A percentile compares a stretch with the other conserved stretches of the same genome.
Conservation (phyloP, 148 eudicot genomes). For the Camellia lanceoleosa region DNA sequence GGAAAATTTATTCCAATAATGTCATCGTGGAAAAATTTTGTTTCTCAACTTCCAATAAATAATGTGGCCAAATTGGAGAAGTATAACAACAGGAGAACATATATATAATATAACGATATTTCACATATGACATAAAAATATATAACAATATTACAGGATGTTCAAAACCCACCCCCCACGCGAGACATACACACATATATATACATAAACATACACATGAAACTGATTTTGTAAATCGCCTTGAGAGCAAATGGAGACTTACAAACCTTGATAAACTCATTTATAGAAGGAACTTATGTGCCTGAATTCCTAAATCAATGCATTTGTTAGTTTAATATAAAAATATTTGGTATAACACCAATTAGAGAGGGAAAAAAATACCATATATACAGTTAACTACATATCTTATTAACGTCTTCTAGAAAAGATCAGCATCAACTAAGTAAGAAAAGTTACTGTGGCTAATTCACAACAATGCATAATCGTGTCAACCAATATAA, state of each 20-base stretch:
- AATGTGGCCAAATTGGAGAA: neutral
- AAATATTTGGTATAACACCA: too few species aligned
- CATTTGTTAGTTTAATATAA: too few species aligned
- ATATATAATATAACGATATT: neutral
- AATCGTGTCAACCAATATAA: neutral
- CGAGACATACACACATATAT: too few species aligned
- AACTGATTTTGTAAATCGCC: neutral
- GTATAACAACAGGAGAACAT: neutral
- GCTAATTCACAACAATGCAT: neutral
- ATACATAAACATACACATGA: neutral
- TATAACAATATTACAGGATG: neutral
- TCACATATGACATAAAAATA: neutral
- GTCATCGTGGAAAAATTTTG: neutral
- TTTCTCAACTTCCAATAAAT: neutral
- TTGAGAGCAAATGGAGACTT: neutral
- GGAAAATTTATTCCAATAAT: neutral
- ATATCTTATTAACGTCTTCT: too few species aligned
- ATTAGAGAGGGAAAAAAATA: too few species aligned
- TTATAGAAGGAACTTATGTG: slow-evolving; percentile 37
- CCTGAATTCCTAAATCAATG: slow-evolving; percentile 45
- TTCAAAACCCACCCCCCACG: neutral
- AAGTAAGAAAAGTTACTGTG: neutral
- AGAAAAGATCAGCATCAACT: too few species aligned
- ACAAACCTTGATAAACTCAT: slow-evolving; percentile 66
- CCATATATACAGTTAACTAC: too few species aligned